These are phyloP conservation scores for Sordariomycetes sp. DNA, from an alignment of 2,329 filamentous ascomycete species.

Conservation along the genomic window DNA sequence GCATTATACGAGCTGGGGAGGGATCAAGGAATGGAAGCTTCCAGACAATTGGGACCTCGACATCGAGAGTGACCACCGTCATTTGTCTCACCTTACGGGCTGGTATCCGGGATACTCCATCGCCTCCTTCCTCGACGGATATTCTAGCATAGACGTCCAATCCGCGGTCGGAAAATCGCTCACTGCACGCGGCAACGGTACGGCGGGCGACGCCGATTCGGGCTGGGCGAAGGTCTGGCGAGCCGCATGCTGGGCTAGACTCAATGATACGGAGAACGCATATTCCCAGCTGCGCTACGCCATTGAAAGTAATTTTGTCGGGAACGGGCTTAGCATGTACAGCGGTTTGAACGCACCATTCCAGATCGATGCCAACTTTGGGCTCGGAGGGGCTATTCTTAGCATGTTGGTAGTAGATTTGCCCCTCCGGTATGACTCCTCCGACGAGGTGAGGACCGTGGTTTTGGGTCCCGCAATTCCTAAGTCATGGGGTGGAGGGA, in stretches of 20 bases:
- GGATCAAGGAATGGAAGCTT: constrained; percentile 20
- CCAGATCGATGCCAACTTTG: constrained; percentile 48
- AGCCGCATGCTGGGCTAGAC: constrained; percentile 37
- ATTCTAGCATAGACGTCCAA: constrained; percentile 10
- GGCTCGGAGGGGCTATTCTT: constrained; percentile 31
- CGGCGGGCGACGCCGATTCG: constrained; percentile 31
- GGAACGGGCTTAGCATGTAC: constrained; percentile 39
- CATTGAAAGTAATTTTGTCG: constrained; percentile 32
- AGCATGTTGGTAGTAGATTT: constrained; percentile 38
- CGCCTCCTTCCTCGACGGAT: constrained; percentile 19
- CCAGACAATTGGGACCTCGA: constrained; percentile 16
- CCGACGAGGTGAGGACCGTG: constrained; percentile 16
- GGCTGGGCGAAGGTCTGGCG: constrained; percentile 49
- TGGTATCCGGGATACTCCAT: constrained; percentile 41
- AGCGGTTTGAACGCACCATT: constrained; percentile 29
- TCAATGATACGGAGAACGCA: constrained; percentile 35
- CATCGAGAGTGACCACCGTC: constrained; percentile 12
- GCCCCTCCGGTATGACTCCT: constrained; percentile 13
- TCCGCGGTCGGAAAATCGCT: constrained; percentile 30
- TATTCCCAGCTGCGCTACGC: constrained; percentile 33
- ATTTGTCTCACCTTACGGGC: constrained; percentile 32
- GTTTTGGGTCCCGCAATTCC: constrained; percentile 34
- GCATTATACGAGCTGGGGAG: constrained; percentile 15
- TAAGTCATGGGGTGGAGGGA: constrained; percentile 24
- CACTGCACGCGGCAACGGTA: constrained; percentile 29